Conservation (phyloP, 176 grass and related monocot species). For the Aegilops tauschii region DNA sequence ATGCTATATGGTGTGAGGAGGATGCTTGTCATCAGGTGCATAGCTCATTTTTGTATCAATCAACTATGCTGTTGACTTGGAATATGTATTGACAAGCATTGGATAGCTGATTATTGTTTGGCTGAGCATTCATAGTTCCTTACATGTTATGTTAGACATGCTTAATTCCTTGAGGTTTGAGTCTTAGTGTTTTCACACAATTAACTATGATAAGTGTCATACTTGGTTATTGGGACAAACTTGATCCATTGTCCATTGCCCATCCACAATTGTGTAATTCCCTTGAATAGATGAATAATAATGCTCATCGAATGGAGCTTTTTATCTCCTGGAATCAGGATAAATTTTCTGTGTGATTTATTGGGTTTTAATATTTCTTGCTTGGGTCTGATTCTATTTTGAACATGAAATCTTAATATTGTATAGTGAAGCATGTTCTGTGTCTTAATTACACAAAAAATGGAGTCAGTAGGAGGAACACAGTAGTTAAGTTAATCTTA, state of each 20-base stretch:
- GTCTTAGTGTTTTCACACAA: not conserved
- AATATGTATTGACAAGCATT: not conserved
- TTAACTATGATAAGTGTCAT: not conserved
- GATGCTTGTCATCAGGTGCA: constrained; percentile 8
- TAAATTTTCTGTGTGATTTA: not conserved
- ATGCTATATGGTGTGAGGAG: not conserved
- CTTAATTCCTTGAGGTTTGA: not conserved
- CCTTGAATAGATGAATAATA: not conserved
- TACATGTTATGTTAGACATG: not conserved
- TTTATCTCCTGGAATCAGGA: not conserved
- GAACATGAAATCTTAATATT: not conserved
- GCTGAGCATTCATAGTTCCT: not conserved
- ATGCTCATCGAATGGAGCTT: not conserved
- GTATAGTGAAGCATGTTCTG: constrained; percentile 1
- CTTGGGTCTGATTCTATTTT: not conserved
- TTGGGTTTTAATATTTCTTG: constrained; percentile 5
- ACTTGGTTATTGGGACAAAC: not conserved
- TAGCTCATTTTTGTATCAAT: constrained; percentile 7
- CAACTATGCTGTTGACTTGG: not conserved
- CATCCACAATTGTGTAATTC: not conserved
- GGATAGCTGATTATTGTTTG: not conserved
- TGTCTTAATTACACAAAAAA: not conserved
- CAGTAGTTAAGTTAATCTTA: not conserved
- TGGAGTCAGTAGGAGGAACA: not conserved
- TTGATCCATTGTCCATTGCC: not conserved